Base-by-base conservation (phyloP, 1,284 basidiomycete species). In the Cerrena zonata region DNA sequence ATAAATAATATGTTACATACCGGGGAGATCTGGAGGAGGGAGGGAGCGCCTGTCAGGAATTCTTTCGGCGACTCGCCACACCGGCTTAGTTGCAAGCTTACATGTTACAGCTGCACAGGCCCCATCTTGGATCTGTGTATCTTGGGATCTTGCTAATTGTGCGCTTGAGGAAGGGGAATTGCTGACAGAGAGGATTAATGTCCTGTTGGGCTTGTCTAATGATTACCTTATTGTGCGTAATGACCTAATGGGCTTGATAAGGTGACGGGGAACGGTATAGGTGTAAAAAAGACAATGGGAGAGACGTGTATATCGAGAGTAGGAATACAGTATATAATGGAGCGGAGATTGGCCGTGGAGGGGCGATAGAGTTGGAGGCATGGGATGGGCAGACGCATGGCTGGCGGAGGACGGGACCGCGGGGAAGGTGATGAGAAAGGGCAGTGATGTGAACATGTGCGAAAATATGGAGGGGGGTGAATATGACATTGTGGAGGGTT, bases 141-240 rank as follows among this genome's bases (percentile, higher is more conserved):
- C n/a, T n/a, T n/a, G 30, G 30, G 30, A 34, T 42, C 22, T 19
- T 42, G 22, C 7, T 23, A 18, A 19, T 5, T 42, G 40, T 19
- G 40, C 27, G 23, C 25, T n/a, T 26, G 24, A n/a, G n/a, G n/a
- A n/a, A n/a, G n/a, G n/a, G n/a, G n/a, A n/a, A n/a, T n/a, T 13
- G 45, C 45, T 47, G 45, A 47, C 45, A 30, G 45, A 47, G 45
- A 18, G 5, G 10, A n/a, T 45, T 27, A 18, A 27, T 34, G 7
- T 7, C 7, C 7, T 7, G 15, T 7, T 15, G 30, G 30, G 30
- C 30, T 34, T 34, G 30, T 34, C 7, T 7, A 34, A 7, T 34
- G 30, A 34, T 15, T 34, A 15, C 7, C 30, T 7, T 15, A 7
- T 34, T 7, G 30, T 7, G 15, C 15, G 30, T 34, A n/a, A n/a